Evolutionary conservation across 352 stramenopile genomes (phyloP), one percentile per base, ranked within the genome.

Genomic region (Pythium aquatile): DNA sequence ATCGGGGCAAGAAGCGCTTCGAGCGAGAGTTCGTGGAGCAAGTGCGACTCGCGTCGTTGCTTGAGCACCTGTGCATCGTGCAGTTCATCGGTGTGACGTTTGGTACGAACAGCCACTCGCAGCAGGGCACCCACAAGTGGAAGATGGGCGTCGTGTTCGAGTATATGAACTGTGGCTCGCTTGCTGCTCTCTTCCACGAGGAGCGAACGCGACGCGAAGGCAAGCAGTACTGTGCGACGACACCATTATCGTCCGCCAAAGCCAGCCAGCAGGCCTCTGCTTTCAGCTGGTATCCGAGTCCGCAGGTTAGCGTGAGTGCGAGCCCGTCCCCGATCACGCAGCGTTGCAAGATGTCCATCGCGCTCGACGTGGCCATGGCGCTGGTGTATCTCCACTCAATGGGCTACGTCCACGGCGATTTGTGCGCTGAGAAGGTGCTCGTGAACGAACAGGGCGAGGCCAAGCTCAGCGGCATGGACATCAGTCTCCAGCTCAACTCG

Each of bases 31-130:
- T 89, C 37, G 66, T 92, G 1, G 83, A 88, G 62, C 83, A 89
- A 65, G 83, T 90, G 16, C 81, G 83, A 6, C 63, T 92, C 16
- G 81, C 83, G 24, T 78, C 81, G 1, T 63, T 74, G 3, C 58
- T 92, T 0, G 83, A 92, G 29, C 83, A 92, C 37, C 68, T 78
- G 29, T 85, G 76, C 1, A 85, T 92, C 58, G 83, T 92, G 24
- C 83, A 92, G 65, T 92, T 92, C 60, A 88, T 92, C 59, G 83
- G 83, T 1, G 56, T 92, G n/a, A 89, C 79, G 5, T 85, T 85
- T 26, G 83, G 81, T 13, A 76, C 70, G 51, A 78, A 69, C 24
- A 81, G 69, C 40, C 42, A 74, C 48, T 35, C 76, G 62, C 55
- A 79, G 42, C 46, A 55, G 10, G 60, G 51, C 39, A 58, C 76